Base-by-base conservation (phyloP, 1,139 yeast genomes). In the Saccharomyces pastorianus region DNA sequence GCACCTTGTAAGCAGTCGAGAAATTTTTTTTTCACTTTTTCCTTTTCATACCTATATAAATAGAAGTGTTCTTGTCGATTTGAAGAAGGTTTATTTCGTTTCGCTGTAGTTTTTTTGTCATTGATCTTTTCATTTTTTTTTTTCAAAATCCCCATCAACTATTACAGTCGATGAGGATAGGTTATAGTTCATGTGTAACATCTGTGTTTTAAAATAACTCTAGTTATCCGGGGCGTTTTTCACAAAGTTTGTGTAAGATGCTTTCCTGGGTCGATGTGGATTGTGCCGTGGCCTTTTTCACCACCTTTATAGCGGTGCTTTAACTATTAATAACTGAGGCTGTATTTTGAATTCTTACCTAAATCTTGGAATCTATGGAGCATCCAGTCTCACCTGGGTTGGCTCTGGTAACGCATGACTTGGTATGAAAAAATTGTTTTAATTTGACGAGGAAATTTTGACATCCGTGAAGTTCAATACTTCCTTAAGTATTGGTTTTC, bases 121-220 rank as follows among this genome's bases (percentile, higher is more conserved):
- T 11, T 31, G 9, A 4, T 46, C 5, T 28, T 6, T 20, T 34
- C n/a, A 26, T 25, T 34, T 44, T 27, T 47, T 23, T 11, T 26
- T 11, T 23, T 14, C 20, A n/a, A 54, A 41, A 47, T 51, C 57
- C 53, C 51, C 48, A 55, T 59, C 61, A 55, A 58, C 62, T 53
- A 55, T 57, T 48, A 55, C 58, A 56, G 60, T 58, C 60, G 61
- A 58, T 57, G 61, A 58, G 56, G 58, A 53, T 13, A 58, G 58
- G 61, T 49, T 59, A 48, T 46, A 51, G 53, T 49, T 58, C 50
- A 41, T 50, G 51, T 48, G 51, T 38, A 49, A 46, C 48, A 49
- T 49, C 51, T 42, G 48, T 49, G 29, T 49, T 44, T 42, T 17
- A 29, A 31, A 46, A 50, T 32, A 25, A 34, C 26, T 44, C 50